phyloP scores from a whole-genome alignment of 345 rosid species.

The Geranium brycei region DNA sequence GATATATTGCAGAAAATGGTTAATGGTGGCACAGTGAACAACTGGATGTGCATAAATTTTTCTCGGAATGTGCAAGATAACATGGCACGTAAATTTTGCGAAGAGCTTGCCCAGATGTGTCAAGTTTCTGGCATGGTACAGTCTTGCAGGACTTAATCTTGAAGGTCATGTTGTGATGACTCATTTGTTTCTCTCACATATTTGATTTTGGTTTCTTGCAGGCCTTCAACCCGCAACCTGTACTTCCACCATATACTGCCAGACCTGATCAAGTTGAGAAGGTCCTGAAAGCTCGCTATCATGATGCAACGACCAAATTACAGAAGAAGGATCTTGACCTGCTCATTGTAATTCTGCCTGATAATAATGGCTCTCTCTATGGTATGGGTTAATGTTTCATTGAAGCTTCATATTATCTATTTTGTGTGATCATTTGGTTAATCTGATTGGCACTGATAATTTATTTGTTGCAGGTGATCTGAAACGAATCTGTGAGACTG shows the following conservation, averaged over 20 bases:
- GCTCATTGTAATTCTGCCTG: conserved; percentile 81
- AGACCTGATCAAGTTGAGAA: conserved; percentile 83
- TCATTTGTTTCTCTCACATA: conserved; percentile 7
- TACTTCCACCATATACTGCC: conserved; percentile 49
- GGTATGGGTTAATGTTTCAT: conserved; percentile 28
- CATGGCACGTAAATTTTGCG: conserved; percentile 57
- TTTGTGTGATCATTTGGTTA: conserved; percentile 2
- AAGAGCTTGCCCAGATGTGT: conserved; percentile 85
- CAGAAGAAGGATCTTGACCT: conserved; percentile 64
- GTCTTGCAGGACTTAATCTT: background rate
- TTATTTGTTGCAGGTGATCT: conserved; percentile 52
- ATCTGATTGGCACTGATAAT: too few species aligned
- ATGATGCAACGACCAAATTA: conserved; percentile 65
- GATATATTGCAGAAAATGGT: conserved; percentile 71
- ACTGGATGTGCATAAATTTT: conserved; percentile 82
- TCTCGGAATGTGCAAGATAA: conserved; percentile 63
- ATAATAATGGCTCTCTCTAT: conserved; percentile 82
- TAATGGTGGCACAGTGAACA: conserved; percentile 77
- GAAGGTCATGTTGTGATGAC: background rate
- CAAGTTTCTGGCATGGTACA: conserved; percentile 72
- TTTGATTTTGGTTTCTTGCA: conserved; percentile 15
- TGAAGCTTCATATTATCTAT: background rate
- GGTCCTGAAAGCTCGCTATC: conserved; percentile 58
- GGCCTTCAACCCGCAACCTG: conserved; percentile 68
- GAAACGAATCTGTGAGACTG: conserved; percentile 91